A percentile compares a stretch with the other conserved stretches of the same genome.
Evolutionary conservation across 805 yeast genomes (phyloP).

Genomic region (Wickerhamomyces queroliae): DNA sequence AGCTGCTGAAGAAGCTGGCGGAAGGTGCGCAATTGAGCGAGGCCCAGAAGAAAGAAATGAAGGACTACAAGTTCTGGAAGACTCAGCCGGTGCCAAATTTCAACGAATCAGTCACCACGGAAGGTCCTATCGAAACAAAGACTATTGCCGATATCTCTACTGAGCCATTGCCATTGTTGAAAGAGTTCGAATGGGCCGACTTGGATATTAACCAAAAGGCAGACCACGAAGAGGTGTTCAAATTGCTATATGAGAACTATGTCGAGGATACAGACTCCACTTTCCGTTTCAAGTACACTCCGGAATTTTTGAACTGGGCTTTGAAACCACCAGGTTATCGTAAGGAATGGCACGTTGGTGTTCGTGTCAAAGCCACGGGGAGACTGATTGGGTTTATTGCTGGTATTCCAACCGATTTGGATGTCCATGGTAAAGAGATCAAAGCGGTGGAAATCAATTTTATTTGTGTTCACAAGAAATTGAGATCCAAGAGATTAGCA

Average conservation of each 20-base stretch:
- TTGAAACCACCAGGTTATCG: conserved; percentile 91
- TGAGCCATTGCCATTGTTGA: conserved; percentile 57
- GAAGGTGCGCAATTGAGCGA: conserved; percentile 38
- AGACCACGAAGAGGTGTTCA: conserved; percentile 73
- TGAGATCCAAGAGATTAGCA: conserved; percentile 88
- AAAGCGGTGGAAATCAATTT: conserved; percentile 87
- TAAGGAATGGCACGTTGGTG: conserved; percentile 89
- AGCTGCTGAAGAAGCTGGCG: conserved; percentile 40
- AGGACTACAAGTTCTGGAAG: conserved; percentile 94
- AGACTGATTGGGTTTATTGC: conserved; percentile 89
- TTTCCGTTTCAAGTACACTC: conserved; percentile 84
- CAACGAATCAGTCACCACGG: conserved; percentile 57
- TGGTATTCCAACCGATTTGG: conserved; percentile 75
- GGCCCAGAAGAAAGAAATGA: conserved; percentile 64
- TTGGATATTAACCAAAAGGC: conserved; percentile 53
- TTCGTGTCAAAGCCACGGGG: conserved; percentile 69
- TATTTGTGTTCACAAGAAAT: conserved; percentile 88
- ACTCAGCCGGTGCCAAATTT: conserved; percentile 91
- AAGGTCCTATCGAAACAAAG: conserved; percentile 81
- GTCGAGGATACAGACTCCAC: conserved; percentile 93
- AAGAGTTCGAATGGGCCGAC: conserved; percentile 86
- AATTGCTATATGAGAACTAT: conserved; percentile 79
- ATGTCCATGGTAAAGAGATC: conserved; percentile 48
- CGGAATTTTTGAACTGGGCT: conserved; percentile 87
- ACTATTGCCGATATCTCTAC: conserved; percentile 68